These are phyloP conservation scores for Fraxinus cuspidata DNA, from an alignment of 257 asterid species.

Conservation along the genomic window DNA sequence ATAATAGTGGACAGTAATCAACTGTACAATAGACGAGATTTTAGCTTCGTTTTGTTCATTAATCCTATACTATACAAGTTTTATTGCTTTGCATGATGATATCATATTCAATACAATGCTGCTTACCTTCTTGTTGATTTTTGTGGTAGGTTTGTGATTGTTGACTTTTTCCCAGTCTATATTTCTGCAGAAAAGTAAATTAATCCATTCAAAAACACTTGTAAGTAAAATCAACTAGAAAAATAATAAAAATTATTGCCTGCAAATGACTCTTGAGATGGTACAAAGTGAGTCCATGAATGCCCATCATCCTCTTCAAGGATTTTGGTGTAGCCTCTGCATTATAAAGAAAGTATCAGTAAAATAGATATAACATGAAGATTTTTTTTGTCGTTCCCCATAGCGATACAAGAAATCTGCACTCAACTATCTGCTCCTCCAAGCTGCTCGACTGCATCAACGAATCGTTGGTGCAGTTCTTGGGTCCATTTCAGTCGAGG, in stretches of 20 bases:
- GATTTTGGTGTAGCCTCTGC: conserved; percentile 98
- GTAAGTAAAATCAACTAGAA: conserved; percentile 2
- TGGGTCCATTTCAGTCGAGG: conserved; percentile 94
- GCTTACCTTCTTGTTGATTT: conserved; percentile 52
- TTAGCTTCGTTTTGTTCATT: neutral
- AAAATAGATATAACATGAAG: neutral
- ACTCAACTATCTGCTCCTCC: conserved; percentile 91
- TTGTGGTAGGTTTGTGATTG: conserved; percentile 45
- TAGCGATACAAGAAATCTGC: neutral
- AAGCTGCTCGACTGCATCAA: conserved; percentile 67
- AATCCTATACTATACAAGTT: neutral
- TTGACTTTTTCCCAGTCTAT: conserved; percentile 74
- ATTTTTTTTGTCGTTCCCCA: neutral
- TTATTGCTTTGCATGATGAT: neutral
- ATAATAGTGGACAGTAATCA: neutral
- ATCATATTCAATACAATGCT: conserved; percentile 11
- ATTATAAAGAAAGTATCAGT: conserved; percentile 14
- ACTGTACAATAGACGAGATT: neutral
- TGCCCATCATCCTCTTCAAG: conserved; percentile 90
- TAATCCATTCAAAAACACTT: conserved; percentile 13
- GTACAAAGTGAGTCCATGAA: conserved; percentile 83
- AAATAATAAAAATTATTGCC: conserved; percentile 36
- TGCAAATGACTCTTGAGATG: conserved; percentile 98
- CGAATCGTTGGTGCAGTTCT: conserved; percentile 68
- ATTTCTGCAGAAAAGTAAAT: conserved; percentile 58